phyloP scores from a whole-genome alignment of 1,284 basidiomycete genomes.

The Tylopilus sp. region DNA sequence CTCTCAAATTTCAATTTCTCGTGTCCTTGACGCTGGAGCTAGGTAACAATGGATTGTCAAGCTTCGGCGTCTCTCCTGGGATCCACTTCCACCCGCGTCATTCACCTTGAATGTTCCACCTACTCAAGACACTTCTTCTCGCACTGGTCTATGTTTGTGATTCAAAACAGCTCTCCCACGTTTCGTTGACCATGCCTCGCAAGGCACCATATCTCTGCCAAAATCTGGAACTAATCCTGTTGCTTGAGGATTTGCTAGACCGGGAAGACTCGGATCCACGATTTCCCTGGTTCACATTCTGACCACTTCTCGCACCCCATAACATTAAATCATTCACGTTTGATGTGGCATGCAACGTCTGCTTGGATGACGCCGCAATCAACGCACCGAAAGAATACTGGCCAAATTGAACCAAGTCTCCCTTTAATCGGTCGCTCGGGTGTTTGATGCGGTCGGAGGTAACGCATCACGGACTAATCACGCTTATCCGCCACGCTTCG shows the following conservation, averaged over 20 bases:
- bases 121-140: conserved; percentile 35
- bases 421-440: conserved; percentile 27
- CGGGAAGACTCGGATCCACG: no score
- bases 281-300: conserved; percentile 22
- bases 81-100: conserved; percentile 29
- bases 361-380: conserved; percentile 28
- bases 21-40: conserved; percentile 15
- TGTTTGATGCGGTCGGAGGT: conserved; percentile 29
- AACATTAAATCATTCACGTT: conserved; percentile 27
- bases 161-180: conserved; percentile 15
- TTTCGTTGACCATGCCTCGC: conserved; percentile 22
- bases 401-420: conserved; percentile 24
- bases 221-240: no score
- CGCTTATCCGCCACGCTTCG: conserved; percentile 10
- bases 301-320: conserved; percentile 26
- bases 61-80: conserved; percentile 33
- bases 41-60: conserved; percentile 15
- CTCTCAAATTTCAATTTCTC: conserved; percentile 28
- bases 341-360: conserved; percentile 32
- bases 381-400: conserved; percentile 27
- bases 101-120: conserved; percentile 27
- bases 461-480: conserved; percentile 30
- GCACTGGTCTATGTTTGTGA: conserved; percentile 23
- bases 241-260: no score
- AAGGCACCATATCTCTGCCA: no score